A percentile compares a stretch with the other conserved stretches of the same genome.
Conservation (phyloP, 2,329 filamentous ascomycete species). For the Pseudopyricularia javanii region DNA sequence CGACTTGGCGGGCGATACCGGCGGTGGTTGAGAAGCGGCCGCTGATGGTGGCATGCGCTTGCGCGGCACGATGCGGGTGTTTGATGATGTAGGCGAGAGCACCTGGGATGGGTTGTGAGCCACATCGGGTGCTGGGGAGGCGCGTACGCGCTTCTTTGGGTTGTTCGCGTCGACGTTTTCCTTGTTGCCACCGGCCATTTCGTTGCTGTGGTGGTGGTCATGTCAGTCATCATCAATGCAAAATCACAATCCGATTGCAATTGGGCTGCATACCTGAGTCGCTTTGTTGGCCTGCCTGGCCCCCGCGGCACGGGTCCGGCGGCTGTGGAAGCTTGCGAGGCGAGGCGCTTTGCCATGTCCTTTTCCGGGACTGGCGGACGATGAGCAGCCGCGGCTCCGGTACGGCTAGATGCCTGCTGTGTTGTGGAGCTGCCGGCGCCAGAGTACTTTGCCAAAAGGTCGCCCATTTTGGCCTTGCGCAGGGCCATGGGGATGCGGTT, state of each 20-base stretch:
- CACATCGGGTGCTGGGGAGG: constrained; percentile 26
- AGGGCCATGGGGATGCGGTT: constrained; percentile 78
- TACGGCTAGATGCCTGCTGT: constrained; percentile 10
- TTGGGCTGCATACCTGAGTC: constrained; percentile 35
- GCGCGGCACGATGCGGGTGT: constrained; percentile 56
- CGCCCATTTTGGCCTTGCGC: constrained; percentile 70
- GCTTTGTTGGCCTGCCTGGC: constrained; percentile 26
- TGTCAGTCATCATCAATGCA: background rate
- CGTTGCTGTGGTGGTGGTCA: constrained; percentile 34
- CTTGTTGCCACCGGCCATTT: constrained; percentile 56
- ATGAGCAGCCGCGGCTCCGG: constrained; percentile 11
- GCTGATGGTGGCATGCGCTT: constrained; percentile 17
- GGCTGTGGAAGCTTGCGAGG: constrained; percentile 3
- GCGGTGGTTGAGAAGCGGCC: constrained; percentile 16
- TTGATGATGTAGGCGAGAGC: constrained; percentile 72
- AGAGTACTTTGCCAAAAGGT: constrained; percentile 47
- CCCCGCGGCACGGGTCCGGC: constrained; percentile 4
- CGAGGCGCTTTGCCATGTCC: constrained; percentile 17
- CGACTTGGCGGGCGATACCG: constrained; percentile 41
- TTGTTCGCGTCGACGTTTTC: constrained; percentile 57
- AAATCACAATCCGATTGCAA: background rate
- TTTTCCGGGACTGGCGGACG: constrained; percentile 37
- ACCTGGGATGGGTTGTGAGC: constrained; percentile 42
- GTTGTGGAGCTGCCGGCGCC: constrained; percentile 27
- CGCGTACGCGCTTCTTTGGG: constrained; percentile 54